Base-by-base conservation (phyloP, 2,329 filamentous ascomycete species). In the Xylariaceae sp. region DNA sequence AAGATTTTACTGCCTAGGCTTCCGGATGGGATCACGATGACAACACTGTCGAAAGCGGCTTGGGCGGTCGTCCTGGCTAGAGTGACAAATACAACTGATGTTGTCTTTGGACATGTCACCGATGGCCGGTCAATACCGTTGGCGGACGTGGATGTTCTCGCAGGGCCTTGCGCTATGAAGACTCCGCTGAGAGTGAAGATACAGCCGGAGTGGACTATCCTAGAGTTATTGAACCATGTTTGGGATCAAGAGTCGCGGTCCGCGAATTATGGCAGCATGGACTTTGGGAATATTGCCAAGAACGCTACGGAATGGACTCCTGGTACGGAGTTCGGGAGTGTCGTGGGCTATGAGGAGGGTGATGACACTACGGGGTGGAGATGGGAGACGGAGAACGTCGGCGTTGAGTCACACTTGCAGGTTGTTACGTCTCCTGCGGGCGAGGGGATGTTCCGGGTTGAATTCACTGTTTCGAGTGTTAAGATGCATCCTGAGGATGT, bases 131-230 rank as follows among this genome's bases (percentile, higher is more conserved):
- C 53, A 31, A 30, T 27, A n/a, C 35, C 46, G 0, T n/a, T 58
- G 2, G 6, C 41, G 19, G 26, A 50, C 3, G 4, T 30, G 0
- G 53, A 58, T 1, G 4, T 2, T 3, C 53, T 55, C 44, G 50
- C 50, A 2, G 56, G 53, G 1, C 49, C 56, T 4, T 58, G 52
- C n/a, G 53, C 56, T 6, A 58, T 49, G 4, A 35, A 45, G 11
- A 53, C 53, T n/a, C 53, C 56, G 12, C 47, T 55, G 40, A 50
- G 56, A 8, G 56, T 53, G 35, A 52, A 34, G 1, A 37, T 51
- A n/a, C 34, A 37, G 37, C 6, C 32, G 19, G 34, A 8, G n/a
- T 52, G 41, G 42, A 47, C 12, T 7, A 35, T 43, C 11, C 42
- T 9, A 6, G 40, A 58, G 30, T 52, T 58, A 2, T 8, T 58